Evolutionary conservation across 352 stramenopile species (phyloP).

Genomic region (Globisporangium ultimum): DNA sequence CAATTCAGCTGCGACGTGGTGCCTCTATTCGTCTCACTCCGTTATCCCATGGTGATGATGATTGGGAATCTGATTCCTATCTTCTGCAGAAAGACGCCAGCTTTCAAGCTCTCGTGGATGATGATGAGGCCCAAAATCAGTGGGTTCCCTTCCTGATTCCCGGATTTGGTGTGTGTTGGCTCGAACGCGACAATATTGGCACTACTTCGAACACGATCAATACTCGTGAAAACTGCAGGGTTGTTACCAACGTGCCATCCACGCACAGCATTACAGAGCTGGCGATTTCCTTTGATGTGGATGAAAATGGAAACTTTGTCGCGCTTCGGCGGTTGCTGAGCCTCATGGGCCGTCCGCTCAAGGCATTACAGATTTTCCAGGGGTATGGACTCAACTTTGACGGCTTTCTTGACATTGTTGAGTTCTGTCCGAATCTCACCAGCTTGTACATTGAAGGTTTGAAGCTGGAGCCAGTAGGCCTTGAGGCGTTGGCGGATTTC

Average conservation of each 20-base stretch:
- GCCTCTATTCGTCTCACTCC: slow-evolving; percentile 3
- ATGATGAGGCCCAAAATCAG: not conserved
- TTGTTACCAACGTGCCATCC: too few relatives aligned
- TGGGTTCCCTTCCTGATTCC: slow-evolving; percentile 3
- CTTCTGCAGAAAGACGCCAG: not conserved
- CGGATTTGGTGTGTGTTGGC: slow-evolving; percentile 5
- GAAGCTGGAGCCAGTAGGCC: not conserved
- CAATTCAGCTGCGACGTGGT: too few relatives aligned
- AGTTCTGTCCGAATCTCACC: not conserved
- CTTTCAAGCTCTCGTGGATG: not conserved
- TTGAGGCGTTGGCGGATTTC: slow-evolving; percentile 1
- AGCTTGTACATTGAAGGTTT: slow-evolving; percentile 10
- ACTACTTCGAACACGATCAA: not conserved
- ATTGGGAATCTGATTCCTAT: slow-evolving; percentile 3
- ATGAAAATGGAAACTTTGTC: not conserved
- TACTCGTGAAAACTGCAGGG: too few relatives aligned
- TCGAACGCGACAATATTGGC: not conserved
- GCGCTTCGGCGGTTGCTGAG: slow-evolving; percentile 5
- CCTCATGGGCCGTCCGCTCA: not conserved
- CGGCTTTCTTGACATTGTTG: not conserved
- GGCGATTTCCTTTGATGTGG: slow-evolving; percentile 7
- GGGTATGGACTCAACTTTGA: slow-evolving; percentile 1
- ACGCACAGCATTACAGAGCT: not conserved
- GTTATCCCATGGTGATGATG: not conserved
- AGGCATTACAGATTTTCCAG: slow-evolving; percentile 5